These are phyloP conservation scores for Aspergillus jensenii DNA, from an alignment of 2,329 filamentous ascomycete genomes.

Conservation along the genomic window DNA sequence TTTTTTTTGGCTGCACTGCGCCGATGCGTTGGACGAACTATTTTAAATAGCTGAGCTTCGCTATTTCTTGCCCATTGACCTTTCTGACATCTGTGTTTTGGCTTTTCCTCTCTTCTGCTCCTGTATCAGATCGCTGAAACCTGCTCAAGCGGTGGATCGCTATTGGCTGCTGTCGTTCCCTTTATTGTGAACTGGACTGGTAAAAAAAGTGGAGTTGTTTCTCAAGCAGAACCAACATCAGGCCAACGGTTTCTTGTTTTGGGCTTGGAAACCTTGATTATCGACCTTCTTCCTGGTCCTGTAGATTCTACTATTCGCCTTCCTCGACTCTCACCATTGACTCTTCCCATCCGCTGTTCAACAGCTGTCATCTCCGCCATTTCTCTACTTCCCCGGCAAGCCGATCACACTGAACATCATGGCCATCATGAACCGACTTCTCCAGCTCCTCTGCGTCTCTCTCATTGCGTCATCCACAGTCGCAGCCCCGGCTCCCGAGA, in stretches of 20 bases:
- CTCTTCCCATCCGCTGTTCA: background rate
- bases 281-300: background rate
- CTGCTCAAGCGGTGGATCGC: background rate
- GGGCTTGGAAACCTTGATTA: background rate
- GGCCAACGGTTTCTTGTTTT: conserved; percentile 1
- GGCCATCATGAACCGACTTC: conserved; percentile 17
- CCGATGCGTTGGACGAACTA: conserved; percentile 5
- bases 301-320: background rate
- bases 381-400: background rate
- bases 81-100: background rate
- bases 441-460: conserved; percentile 27
- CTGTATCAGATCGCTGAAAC: background rate
- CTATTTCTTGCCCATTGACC: background rate
- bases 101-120: background rate
- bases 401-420: conserved; percentile 3
- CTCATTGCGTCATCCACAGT: conserved; percentile 27
- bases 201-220: background rate
- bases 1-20: background rate
- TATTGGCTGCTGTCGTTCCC: background rate
- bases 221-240: background rate
- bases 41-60: conserved; percentile 2
- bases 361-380: background rate
- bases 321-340: background rate
- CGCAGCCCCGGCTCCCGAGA: conserved; percentile 22
- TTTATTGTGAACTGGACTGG: background rate